Percentiles rank a stretch among this genome's conserved stretches.
phyloP scores from a whole-genome alignment of 208 protist species.

The Trypanosoma lewisi region DNA sequence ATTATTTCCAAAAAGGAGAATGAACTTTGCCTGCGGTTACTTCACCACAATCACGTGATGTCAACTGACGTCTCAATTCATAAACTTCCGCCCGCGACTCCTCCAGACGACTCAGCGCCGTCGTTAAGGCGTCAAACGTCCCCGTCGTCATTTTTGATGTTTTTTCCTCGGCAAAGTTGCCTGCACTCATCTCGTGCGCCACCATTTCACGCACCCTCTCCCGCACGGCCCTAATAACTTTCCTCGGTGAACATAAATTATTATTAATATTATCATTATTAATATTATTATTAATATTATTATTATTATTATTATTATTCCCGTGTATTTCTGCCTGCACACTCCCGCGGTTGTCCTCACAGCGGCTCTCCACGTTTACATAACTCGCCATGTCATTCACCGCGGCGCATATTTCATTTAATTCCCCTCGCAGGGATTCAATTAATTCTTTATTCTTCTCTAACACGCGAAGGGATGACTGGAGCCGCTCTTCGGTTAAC shows the following conservation, averaged over 20 bases:
- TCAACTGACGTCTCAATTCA: not conserved
- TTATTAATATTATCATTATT: not conserved
- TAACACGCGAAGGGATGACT: constrained; percentile 1
- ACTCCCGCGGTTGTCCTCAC: not conserved
- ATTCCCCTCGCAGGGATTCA: not conserved
- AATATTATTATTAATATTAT: not conserved
- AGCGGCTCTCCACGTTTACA: constrained; percentile 1
- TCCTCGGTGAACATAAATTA: not conserved
- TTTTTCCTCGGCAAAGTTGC: not conserved
- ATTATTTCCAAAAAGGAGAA: no score
- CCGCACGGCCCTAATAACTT: constrained; percentile 5
- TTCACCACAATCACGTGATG: not conserved
- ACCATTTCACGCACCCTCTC: not conserved
- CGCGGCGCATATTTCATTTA: not conserved
- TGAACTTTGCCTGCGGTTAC: not conserved
- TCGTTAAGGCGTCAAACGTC: constrained; percentile 10
- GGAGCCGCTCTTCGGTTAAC: constrained; percentile 2
- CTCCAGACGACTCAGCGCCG: constrained; percentile 14
- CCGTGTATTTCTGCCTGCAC: not conserved
- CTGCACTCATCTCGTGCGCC: not conserved
- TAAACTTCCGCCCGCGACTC: constrained; percentile 14
- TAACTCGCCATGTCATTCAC: constrained; percentile 7
- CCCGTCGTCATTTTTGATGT: not conserved
- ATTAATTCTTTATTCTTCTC: constrained; percentile 1
- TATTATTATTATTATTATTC: not conserved